Base-by-base conservation (phyloP, 345 rosid genomes). In the Pugionium dolabratum region DNA sequence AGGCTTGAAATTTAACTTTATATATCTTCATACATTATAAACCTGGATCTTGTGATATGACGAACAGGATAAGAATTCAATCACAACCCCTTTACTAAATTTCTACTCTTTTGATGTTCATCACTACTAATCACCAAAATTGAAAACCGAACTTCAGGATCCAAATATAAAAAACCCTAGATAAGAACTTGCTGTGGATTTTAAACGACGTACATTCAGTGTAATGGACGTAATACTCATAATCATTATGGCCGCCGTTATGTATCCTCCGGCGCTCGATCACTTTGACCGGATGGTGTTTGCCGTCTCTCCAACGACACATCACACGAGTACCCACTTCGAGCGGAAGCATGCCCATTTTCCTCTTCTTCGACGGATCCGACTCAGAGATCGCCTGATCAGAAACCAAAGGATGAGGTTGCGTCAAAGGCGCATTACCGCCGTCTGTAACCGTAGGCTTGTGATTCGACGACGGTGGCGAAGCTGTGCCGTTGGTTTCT, bases 281-380 rank as follows among this genome's bases (percentile, higher is more conserved):
- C 69, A 94, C 99, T 73, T 94, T 94, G 33, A 94, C 97, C 3
- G 91, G 97, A 54, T 94, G 99, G 54, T 83, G 86, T 73, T 94
- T 94, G 2, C 86, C 87, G 79, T 94, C 99, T 63, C 99, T 82
- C 99, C 99, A 90, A 4, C 83, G 92, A 83, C 99, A 90, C 97
- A 84, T 61, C 46, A 90, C 99, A 59, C 95, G 91, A 66, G 97
- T 90, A 25, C 99, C 99, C 3, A 94, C 99, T 75, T 94, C 99
- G 44, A 90, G 83, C 6, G 96, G 97, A 5, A 85, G 85, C 75
- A 83, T 52, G 61, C 87, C 79, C 32, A 74, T 54, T 75, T 43
- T 86, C 76, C 95, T 85, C 84, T 74, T 85, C 80, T 71, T 90
- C 67, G 75, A 64, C 4, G 79, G 67, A 4, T 90, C 97, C 52